Base-by-base conservation (phyloP, 768 basidiomycete species). In the Saitozyma podzolica region DNA sequence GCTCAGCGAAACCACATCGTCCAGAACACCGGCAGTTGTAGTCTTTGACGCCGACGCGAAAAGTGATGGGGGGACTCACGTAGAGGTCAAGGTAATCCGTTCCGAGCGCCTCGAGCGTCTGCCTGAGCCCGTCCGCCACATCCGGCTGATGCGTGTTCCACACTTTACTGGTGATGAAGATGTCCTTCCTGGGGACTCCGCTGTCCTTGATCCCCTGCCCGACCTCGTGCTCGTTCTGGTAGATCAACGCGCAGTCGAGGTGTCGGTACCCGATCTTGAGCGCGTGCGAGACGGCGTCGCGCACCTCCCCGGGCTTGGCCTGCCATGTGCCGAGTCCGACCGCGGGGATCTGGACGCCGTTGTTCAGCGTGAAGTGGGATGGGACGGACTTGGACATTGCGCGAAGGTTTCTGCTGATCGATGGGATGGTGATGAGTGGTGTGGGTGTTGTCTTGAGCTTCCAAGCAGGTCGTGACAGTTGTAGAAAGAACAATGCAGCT, bases 301-400 rank as follows among this genome's bases (percentile, higher is more conserved):
- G 59, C 47, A 91, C 91, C 75, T 92, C 88, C 37, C 86, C 82
- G 9, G 87, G 87, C 73, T 87, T 82, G 8, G 89, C 87, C 59
- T 87, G 82, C 89, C 89, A 92, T 16, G 90, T 91, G 19, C 67
- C 91, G 43, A 91, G 83, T 47, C 91, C 91, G 69, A 92, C 86
- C 78, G 88, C 86, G 41, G 89, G 90, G 67, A 92, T 82, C 55
- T 78, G 67, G 47, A 82, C 80, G 2, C 87, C 86, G 58, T 80
- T 82, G 68, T 80, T 80, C 43, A n/a, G 40, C 6, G 9, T 16
- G 20, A 37, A 48, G 47, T 48, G 47, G 47, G 47, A 48, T 14
- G 47, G 47, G 17, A 48, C 47, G 47, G 29, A 29, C 29, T 29
- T 29, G 29, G 29, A 29, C 29, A 29, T 29, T 5, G 29, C 29